A percentile compares a stretch with the other conserved stretches of the same genome.
Conservation (phyloP, 306 rosid species). For the Medicago arabica region DNA sequence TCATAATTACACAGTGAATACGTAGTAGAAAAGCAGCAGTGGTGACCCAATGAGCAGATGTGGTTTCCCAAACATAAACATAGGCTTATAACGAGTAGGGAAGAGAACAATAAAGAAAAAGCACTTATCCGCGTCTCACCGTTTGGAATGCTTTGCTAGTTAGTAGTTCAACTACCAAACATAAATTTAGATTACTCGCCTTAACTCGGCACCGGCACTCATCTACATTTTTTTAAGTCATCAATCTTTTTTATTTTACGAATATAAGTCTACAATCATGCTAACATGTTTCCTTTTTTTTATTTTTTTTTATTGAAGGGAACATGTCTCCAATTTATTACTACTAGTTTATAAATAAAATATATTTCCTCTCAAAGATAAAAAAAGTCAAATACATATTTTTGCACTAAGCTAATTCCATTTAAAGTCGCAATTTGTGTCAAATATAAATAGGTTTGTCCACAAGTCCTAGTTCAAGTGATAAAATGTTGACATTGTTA, state of each 20-base stretch:
- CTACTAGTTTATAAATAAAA: neutral
- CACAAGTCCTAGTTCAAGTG: no score
- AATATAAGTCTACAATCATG: neutral
- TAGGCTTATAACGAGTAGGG: no score
- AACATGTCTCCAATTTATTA: neutral
- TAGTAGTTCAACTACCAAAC: constrained; percentile 35
- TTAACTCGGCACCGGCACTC: constrained; percentile 49
- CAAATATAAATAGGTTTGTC: no score
- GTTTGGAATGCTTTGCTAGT: constrained; percentile 30
- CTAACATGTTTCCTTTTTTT: neutral
- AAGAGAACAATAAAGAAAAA: neutral
- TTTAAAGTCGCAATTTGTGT: neutral
- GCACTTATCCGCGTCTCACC: constrained; percentile 7
- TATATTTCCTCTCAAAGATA: neutral
- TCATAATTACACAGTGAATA: no score
- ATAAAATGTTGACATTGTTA: no score
- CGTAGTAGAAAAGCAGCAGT: no score
- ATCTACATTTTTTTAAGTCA: neutral
- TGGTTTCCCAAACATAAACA: no score
- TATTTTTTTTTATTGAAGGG: no score
- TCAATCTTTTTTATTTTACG: neutral
- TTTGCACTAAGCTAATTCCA: neutral
- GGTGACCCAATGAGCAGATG: no score
- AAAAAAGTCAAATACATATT: no score
- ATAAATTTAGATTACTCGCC: constrained; percentile 19